Evolutionary conservation across 2,329 filamentous ascomycete species (phyloP).

Genomic region (Trichophyton schoenleinii): DNA sequence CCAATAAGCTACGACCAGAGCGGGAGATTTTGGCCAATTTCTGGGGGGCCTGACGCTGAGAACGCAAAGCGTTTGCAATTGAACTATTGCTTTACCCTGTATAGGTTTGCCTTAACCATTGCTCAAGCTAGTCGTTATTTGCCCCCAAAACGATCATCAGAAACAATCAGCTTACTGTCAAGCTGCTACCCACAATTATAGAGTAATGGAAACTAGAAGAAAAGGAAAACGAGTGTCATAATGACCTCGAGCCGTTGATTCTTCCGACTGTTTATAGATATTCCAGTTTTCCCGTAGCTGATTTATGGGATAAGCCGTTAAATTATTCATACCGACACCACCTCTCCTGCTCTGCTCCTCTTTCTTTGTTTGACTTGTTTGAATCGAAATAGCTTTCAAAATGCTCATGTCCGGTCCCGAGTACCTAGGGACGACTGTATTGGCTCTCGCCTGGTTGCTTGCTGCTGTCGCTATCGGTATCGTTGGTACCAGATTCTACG

Average conservation of each 20-base stretch:
- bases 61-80: background rate
- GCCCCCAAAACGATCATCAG: background rate
- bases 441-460: background rate
- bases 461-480: background rate
- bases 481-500: background rate
- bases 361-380: background rate
- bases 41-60: background rate
- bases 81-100: background rate
- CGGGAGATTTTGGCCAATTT: background rate
- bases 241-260: background rate
- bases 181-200: background rate
- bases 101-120: background rate
- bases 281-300: background rate
- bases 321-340: background rate
- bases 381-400: background rate
- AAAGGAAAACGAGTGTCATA: background rate
- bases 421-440: background rate
- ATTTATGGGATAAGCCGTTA: background rate
- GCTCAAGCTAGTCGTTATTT: background rate
- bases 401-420: background rate
- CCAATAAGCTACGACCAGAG: background rate
- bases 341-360: background rate
- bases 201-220: background rate
- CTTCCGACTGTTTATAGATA: background rate
- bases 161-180: background rate